These are phyloP conservation scores for Entomortierella chlamydospora DNA, from an alignment of 192 early-diverging fungal species.

Conservation along the genomic window DNA sequence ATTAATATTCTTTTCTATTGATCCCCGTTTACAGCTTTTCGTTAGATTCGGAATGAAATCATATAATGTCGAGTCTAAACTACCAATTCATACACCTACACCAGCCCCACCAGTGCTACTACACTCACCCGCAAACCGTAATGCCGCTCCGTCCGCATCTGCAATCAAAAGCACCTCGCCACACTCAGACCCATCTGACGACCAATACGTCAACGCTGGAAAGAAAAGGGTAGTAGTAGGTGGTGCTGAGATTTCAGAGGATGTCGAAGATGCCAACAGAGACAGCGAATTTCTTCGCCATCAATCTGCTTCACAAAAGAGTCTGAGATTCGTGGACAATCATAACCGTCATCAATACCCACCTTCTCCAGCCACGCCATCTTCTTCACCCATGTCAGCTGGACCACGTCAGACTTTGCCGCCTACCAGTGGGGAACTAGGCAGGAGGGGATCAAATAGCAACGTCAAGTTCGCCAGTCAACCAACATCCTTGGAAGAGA, in stretches of 20 bases:
- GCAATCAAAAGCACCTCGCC: constrained; percentile 15
- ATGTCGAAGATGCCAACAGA: not conserved
- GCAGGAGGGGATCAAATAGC: not conserved
- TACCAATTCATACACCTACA: constrained; percentile 35
- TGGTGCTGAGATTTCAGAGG: not conserved
- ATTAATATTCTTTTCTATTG: too few species aligned
- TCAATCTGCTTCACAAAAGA: not conserved
- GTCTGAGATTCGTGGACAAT: not conserved
- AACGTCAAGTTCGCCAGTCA: constrained; percentile 5
- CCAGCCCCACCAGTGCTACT: constrained; percentile 35
- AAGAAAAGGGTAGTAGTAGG: not conserved
- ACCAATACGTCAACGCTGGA: not conserved
- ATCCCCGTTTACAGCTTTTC: constrained; percentile 4
- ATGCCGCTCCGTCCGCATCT: constrained; percentile 3
- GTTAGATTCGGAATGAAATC: constrained; percentile 27
- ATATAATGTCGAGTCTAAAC: constrained; percentile 14
- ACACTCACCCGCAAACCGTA: constrained; percentile 14
- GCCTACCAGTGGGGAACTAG: not conserved
- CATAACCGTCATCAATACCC: not conserved
- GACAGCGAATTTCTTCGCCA: not conserved
- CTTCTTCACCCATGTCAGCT: not conserved
- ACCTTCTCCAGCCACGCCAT: not conserved
- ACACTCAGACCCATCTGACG: not conserved
- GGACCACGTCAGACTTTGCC: not conserved
- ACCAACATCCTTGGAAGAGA: not conserved